Percentiles rank a stretch among this genome's conserved stretches.
These are phyloP conservation scores for Trifolium pratense DNA, from an alignment of 306 rosid genomes.

Conservation along the genomic window DNA sequence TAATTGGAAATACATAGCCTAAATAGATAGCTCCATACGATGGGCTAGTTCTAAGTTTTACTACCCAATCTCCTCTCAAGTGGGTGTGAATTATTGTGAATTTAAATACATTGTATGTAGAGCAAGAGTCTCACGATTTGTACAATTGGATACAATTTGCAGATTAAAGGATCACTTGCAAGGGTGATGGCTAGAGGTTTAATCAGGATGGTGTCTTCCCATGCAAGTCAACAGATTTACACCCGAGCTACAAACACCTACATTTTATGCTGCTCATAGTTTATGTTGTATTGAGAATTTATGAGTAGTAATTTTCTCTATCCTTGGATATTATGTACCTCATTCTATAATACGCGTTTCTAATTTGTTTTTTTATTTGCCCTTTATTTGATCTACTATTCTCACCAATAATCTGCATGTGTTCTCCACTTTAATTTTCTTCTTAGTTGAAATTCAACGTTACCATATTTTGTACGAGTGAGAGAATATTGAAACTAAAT, in stretches of 20 bases:
- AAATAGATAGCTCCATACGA: too few relatives aligned
- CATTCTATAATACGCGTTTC: conserved; percentile 20
- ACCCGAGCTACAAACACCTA: conserved; percentile 84
- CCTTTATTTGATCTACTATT: background rate
- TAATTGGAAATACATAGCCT: too few relatives aligned
- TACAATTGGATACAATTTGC: conserved; percentile 19
- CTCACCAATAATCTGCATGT: background rate
- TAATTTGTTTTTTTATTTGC: background rate
- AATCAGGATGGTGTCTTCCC: conserved; percentile 74
- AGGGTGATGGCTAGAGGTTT: conserved; percentile 75
- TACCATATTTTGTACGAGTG: too few relatives aligned
- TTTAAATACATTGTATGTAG: background rate
- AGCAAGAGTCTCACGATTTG: background rate
- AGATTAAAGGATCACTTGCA: conserved; percentile 78
- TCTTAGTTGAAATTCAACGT: conserved; percentile 7
- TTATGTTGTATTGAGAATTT: conserved; percentile 22
- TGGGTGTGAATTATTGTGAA: background rate
- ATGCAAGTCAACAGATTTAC: conserved; percentile 79
- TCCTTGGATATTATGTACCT: conserved; percentile 5
- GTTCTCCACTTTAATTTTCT: conserved; percentile 29
- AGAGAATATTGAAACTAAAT: too few relatives aligned
- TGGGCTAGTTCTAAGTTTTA: too few relatives aligned
- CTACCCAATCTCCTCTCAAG: too few relatives aligned
- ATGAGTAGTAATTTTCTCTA: conserved; percentile 10
- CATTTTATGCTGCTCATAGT: conserved; percentile 8